A percentile compares a stretch with the other conserved stretches of the same genome.
These are phyloP conservation scores for Camelina hispida DNA, from an alignment of 345 rosid genomes.

Conservation along the genomic window DNA sequence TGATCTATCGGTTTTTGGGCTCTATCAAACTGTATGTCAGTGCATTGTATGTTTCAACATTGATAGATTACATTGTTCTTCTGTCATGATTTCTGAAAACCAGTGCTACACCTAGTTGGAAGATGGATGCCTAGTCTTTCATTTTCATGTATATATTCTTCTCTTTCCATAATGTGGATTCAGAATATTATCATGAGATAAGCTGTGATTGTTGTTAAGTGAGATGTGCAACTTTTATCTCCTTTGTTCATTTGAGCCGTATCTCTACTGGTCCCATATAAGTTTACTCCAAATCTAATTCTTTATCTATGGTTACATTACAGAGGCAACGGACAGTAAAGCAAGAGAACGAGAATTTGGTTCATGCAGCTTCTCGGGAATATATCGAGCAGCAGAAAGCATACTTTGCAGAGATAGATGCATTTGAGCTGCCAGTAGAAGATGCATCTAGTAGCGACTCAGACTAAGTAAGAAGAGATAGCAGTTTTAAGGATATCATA, in stretches of 20 bases:
- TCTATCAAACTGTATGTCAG: conserved; percentile 5
- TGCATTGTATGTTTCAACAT: conserved; percentile 15
- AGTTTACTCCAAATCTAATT: conserved; percentile 16
- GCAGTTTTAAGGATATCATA: conserved; percentile 25
- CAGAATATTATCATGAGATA: conserved; percentile 11
- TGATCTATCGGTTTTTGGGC: neutral
- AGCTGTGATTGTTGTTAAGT: conserved; percentile 1
- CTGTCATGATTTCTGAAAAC: neutral
- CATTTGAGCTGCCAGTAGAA: conserved; percentile 71
- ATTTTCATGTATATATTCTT: neutral
- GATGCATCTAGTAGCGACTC: conserved; percentile 60
- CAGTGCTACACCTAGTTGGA: neutral
- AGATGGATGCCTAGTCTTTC: conserved; percentile 2
- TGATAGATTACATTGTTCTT: neutral
- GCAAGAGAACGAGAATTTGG: conserved; percentile 29
- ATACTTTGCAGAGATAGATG: conserved; percentile 78
- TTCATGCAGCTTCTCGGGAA: conserved; percentile 47
- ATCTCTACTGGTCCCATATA: neutral
- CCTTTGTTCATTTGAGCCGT: neutral
- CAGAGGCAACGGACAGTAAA: conserved; percentile 51
- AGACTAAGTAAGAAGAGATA: conserved; percentile 46
- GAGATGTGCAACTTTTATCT: conserved; percentile 14
- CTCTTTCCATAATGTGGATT: neutral
- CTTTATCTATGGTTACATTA: conserved; percentile 10
- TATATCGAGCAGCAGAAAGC: conserved; percentile 67